These are phyloP conservation scores for Pichiaceae sp. DNA, from an alignment of 1,139 yeast species.

Conservation along the genomic window DNA sequence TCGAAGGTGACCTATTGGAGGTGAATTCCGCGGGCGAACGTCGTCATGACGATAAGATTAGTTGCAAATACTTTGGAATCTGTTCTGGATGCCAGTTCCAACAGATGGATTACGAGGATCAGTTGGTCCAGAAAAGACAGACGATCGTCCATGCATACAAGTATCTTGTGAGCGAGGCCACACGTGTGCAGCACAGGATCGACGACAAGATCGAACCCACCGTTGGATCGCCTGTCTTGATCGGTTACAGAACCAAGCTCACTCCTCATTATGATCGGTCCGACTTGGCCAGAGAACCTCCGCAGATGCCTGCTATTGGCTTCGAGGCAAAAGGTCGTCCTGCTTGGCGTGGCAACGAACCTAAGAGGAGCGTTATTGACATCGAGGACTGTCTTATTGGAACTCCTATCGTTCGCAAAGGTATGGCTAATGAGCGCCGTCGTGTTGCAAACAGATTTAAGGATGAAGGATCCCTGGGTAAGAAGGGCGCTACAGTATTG, in stretches of 20 bases:
- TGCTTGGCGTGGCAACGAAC: constrained; percentile 38
- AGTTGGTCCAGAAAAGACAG: constrained; percentile 59
- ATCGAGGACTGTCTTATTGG: constrained; percentile 93
- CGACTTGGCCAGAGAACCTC: constrained; percentile 29
- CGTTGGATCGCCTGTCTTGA: constrained; percentile 71
- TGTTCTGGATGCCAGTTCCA: constrained; percentile 96
- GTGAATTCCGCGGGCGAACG: constrained; percentile 42
- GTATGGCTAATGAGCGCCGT: constrained; percentile 62
- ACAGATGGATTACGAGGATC: constrained; percentile 62
- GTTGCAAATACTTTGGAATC: constrained; percentile 69
- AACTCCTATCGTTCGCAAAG: constrained; percentile 66
- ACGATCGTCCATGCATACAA: constrained; percentile 80
- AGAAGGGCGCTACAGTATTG: constrained; percentile 78
- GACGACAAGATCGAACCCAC: constrained; percentile 43
- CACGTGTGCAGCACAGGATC: constrained; percentile 6
- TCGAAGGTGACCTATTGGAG: constrained; percentile 63
- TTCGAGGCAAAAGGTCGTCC: constrained; percentile 82
- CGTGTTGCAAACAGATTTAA: constrained; percentile 30
- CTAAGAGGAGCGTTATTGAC: constrained; percentile 44
- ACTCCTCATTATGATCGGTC: constrained; percentile 94
- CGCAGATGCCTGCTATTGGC: constrained; percentile 65
- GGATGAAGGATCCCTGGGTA: constrained; percentile 9
- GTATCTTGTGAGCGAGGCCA: constrained; percentile 23
- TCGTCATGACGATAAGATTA: constrained; percentile 30
- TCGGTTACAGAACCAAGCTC: constrained; percentile 77